phyloP scores from a whole-genome alignment of 768 basidiomycete genomes.

The Auricularia sp. region DNA sequence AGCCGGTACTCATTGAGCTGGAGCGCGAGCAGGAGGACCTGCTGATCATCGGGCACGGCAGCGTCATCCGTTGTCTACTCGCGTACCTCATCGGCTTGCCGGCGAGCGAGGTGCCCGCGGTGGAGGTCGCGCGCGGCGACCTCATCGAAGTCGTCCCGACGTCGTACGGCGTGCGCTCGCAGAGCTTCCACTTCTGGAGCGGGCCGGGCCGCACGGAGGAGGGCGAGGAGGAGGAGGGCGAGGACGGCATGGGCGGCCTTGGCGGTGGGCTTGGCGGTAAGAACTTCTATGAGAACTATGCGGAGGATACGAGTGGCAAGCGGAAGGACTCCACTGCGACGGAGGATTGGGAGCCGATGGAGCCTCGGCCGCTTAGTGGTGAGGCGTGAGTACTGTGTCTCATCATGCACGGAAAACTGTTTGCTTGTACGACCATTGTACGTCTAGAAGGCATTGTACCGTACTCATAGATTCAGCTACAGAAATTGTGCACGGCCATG shows the following conservation, averaged over 20 bases:
- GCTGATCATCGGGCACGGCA: slow-evolving; percentile 93
- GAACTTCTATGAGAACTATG: slow-evolving; percentile 87
- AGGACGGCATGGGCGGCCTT: slow-evolving; percentile 2
- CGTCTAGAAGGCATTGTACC: too few species aligned
- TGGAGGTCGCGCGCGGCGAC: slow-evolving; percentile 94
- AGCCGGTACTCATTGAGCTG: slow-evolving; percentile 84
- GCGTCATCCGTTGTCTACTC: slow-evolving; percentile 92
- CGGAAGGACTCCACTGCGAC: background rate
- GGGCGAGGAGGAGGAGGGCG: slow-evolving; percentile 17
- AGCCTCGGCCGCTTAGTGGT: background rate
- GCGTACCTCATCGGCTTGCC: slow-evolving; percentile 90
- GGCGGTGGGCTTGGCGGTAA: slow-evolving; percentile 42
- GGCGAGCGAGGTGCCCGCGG: slow-evolving; percentile 92
- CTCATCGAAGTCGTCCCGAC: slow-evolving; percentile 88
- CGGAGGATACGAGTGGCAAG: slow-evolving; percentile 36
- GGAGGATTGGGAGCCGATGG: background rate
- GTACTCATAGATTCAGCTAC: too few species aligned
- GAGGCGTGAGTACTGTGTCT: too few species aligned
- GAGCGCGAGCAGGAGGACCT: slow-evolving; percentile 92
- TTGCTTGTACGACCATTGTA: too few species aligned
- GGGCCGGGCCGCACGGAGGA: slow-evolving; percentile 58
- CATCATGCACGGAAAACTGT: too few species aligned
- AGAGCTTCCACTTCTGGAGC: slow-evolving; percentile 81
- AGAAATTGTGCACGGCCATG: too few species aligned
- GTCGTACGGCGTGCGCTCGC: slow-evolving; percentile 81